Percentiles rank a stretch among this genome's conserved stretches.
phyloP scores from a whole-genome alignment of 148 eudicot species.

The Vaccinium vitisidaea region DNA sequence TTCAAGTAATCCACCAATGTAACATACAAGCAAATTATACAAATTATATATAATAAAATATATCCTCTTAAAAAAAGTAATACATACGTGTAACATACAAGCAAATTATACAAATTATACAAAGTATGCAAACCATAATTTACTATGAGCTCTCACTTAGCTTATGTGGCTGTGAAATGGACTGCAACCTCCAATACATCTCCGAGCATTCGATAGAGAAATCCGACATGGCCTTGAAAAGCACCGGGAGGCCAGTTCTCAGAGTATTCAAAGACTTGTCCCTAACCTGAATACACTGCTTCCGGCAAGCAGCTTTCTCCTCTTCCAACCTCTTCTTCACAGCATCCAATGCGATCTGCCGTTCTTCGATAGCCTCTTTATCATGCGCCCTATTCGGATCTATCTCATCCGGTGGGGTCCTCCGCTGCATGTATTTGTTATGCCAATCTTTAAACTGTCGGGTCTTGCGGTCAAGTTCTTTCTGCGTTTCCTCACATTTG shows the following conservation, averaged over 20 bases:
- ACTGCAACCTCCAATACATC: conserved; percentile 52
- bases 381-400: conserved; percentile 46
- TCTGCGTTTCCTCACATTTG: conserved; percentile 62
- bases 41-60: background rate
- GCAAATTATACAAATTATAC: background rate
- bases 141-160: conserved; percentile 29
- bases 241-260: conserved; percentile 66
- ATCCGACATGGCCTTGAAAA: conserved; percentile 59
- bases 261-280: conserved; percentile 68
- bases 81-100: background rate
- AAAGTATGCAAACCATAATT: background rate
- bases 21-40: background rate
- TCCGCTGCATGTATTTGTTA: conserved; percentile 50
- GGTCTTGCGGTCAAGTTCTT: conserved; percentile 47
- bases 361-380: conserved; percentile 47
- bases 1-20: background rate
- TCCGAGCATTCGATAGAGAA: conserved; percentile 63
- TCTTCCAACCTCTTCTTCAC: conserved; percentile 67
- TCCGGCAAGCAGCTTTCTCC: conserved; percentile 53
- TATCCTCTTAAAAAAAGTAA: too few species aligned
- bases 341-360: conserved; percentile 39
- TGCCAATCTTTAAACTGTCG: conserved; percentile 72
- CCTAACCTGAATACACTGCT: conserved; percentile 66
- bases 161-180: conserved; percentile 36
- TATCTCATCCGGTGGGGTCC: conserved; percentile 45